phyloP scores from a whole-genome alignment of 768 basidiomycete genomes.

The Filobasidium floriforme region DNA sequence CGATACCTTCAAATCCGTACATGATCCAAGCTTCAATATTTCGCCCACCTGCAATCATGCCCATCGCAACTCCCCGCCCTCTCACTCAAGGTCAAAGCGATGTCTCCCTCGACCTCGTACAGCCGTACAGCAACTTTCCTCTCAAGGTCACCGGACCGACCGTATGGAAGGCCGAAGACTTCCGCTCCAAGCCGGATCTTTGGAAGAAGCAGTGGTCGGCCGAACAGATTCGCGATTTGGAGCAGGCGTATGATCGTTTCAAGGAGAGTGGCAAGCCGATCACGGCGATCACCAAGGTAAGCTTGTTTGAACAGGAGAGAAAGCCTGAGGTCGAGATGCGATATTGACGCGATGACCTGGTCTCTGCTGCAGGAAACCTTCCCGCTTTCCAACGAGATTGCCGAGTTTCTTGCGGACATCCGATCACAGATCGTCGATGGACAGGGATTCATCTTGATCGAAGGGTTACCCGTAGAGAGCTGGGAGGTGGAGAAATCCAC shows the following conservation, averaged over 20 bases:
- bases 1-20: no score
- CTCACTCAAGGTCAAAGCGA: slow-evolving; percentile 38
- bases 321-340: neutral
- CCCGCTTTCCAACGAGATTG: slow-evolving; percentile 30
- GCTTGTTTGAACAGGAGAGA: slow-evolving; percentile 11
- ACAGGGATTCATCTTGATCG: slow-evolving; percentile 43
- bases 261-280: slow-evolving; percentile 25
- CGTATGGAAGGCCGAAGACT: slow-evolving; percentile 39
- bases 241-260: slow-evolving; percentile 31
- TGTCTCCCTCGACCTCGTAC: slow-evolving; percentile 28
- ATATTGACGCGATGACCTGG: neutral
- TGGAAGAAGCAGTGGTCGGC: slow-evolving; percentile 34
- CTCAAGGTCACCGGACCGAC: slow-evolving; percentile 34
- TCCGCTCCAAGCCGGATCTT: slow-evolving; percentile 25
- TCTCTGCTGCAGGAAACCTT: slow-evolving; percentile 29
- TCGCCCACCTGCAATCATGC: neutral
- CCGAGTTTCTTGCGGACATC: slow-evolving; percentile 25
- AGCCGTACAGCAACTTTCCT: slow-evolving; percentile 34
- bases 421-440: slow-evolving; percentile 37
- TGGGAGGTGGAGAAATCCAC: slow-evolving; percentile 38
- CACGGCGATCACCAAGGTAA: slow-evolving; percentile 31
- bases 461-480: slow-evolving; percentile 35
- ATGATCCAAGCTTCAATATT: no score
- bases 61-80: slow-evolving; percentile 16
- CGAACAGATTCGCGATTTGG: slow-evolving; percentile 35